Evolutionary conservation across 169 alveolate species (phyloP).

Genomic region (Eimeria necatrix): DNA sequence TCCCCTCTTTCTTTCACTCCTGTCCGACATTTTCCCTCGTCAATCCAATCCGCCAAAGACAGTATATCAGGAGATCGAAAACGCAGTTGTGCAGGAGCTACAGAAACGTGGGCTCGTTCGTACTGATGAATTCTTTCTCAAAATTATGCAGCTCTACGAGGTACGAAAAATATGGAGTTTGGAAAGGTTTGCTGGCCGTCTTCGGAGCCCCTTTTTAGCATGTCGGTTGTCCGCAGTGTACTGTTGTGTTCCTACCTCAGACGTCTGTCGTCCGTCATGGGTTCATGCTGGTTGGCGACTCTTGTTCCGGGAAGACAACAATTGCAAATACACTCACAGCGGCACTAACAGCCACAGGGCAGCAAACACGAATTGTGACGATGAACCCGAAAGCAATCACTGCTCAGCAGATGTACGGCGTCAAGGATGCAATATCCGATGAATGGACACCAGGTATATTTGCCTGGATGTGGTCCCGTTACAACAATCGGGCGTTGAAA

Average conservation of each 20-base stretch:
- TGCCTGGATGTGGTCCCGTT: conserved; percentile 96
- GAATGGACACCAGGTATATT: conserved; percentile 98
- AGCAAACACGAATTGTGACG: conserved; percentile 91
- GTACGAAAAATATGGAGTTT: conserved; percentile 15
- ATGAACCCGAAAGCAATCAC: conserved; percentile 98
- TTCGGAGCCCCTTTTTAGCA: neutral
- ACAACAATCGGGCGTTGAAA: conserved; percentile 93
- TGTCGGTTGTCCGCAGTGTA: neutral
- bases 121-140: conserved; percentile 88
- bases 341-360: conserved; percentile 91
- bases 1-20: conserved; percentile 95
- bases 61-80: conserved; percentile 94
- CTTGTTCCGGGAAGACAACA: conserved; percentile 98
- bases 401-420: conserved; percentile 94
- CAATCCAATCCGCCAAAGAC: conserved; percentile 95
- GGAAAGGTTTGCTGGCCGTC: neutral
- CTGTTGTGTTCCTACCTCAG: conserved; percentile 84
- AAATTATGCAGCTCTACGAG: conserved; percentile 93
- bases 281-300: conserved; percentile 98
- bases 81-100: conserved; percentile 81
- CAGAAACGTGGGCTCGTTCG: conserved; percentile 81
- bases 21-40: conserved; percentile 98
- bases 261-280: conserved; percentile 98
- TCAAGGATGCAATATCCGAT: conserved; percentile 94
- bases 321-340: conserved; percentile 95